Evolutionary conservation across 2,329 filamentous ascomycete genomes (phyloP).

Genomic region (Ophiocordyceps camponoti-floridani): DNA sequence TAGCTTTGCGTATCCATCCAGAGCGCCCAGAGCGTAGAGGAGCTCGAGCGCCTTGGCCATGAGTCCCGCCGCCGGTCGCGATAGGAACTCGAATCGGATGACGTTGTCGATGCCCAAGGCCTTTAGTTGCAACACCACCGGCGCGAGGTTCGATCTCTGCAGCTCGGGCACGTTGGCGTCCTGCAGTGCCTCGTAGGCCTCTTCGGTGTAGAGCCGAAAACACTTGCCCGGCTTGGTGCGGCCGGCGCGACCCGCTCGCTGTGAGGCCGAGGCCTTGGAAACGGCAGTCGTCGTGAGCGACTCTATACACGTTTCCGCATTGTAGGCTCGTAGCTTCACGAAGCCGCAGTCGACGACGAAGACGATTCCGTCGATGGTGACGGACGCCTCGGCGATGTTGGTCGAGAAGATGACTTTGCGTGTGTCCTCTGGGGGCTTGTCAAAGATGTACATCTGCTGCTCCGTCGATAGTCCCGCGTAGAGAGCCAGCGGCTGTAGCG

Average conservation of each 20-base stretch:
- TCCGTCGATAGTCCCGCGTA: conserved; percentile 82
- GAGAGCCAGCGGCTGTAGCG: conserved; percentile 41
- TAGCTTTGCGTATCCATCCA: conserved; percentile 81
- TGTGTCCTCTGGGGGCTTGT: conserved; percentile 61
- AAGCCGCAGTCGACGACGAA: conserved; percentile 85
- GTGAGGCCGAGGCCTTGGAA: conserved; percentile 83
- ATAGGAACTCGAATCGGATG: conserved; percentile 75
- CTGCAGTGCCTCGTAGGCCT: conserved; percentile 43
- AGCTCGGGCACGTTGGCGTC: conserved; percentile 75
- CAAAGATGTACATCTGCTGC: conserved; percentile 90
- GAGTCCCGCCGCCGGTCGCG: conserved; percentile 67
- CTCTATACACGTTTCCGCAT: conserved; percentile 73
- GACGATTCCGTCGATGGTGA: conserved; percentile 83
- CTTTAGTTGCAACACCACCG: conserved; percentile 78
- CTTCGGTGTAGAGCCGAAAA: conserved; percentile 78
- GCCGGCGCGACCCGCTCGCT: conserved; percentile 78
- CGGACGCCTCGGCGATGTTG: conserved; percentile 90
- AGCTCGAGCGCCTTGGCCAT: conserved; percentile 76
- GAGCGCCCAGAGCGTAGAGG: conserved; percentile 67
- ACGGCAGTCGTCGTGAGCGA: conserved; percentile 65
- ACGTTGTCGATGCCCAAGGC: conserved; percentile 92
- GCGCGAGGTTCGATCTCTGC: conserved; percentile 78
- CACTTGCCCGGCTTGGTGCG: conserved; percentile 85
- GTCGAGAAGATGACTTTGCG: conserved; percentile 87
- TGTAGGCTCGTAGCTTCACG: conserved; percentile 76